A percentile compares a stretch with the other conserved stretches of the same genome.
Conservation (phyloP, 2,329 filamentous ascomycete genomes). For the Fusarium praegraminearum region DNA sequence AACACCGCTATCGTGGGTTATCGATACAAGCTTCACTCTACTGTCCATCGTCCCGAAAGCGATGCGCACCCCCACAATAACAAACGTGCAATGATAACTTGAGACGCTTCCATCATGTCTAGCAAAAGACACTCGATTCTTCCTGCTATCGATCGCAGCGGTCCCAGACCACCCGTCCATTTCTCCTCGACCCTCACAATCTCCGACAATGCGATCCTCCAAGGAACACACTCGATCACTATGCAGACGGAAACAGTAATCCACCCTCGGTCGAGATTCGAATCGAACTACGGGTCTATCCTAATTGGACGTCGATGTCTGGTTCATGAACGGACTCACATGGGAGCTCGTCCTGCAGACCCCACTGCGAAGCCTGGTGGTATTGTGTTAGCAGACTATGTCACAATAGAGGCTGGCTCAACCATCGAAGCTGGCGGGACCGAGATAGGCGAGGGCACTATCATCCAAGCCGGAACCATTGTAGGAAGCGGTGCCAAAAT, state of each 20-base stretch:
- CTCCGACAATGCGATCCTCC: conserved; percentile 71
- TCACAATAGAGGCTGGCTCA: conserved; percentile 70
- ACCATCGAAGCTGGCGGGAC: conserved; percentile 72
- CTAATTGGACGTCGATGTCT: conserved; percentile 85
- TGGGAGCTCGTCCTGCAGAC: conserved; percentile 61
- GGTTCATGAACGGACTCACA: conserved; percentile 75
- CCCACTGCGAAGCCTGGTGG: conserved; percentile 56
- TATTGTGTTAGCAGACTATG: conserved; percentile 70
- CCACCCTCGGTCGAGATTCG: conserved; percentile 86
- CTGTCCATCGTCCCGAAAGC: conserved; percentile 6
- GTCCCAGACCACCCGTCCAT: conserved; percentile 71
- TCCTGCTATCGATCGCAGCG: conserved; percentile 64
- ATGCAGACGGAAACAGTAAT: conserved; percentile 83
- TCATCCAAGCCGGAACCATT: conserved; percentile 69
- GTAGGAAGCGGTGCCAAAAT: conserved; percentile 71
- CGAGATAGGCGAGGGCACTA: conserved; percentile 69
- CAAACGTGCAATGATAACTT: conserved; percentile 14
- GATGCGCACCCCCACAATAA: conserved; percentile 22
- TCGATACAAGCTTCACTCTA: conserved; percentile 19
- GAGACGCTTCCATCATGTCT: conserved; percentile 50
- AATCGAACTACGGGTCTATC: conserved; percentile 82
- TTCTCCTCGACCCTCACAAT: conserved; percentile 72
- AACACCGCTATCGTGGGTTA: conserved; percentile 9
- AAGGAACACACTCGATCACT: conserved; percentile 81
- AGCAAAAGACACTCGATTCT: conserved; percentile 69